Conservation (phyloP, 495 filamentous ascomycete genomes). For the Penicillium macrosclerotiorum region DNA sequence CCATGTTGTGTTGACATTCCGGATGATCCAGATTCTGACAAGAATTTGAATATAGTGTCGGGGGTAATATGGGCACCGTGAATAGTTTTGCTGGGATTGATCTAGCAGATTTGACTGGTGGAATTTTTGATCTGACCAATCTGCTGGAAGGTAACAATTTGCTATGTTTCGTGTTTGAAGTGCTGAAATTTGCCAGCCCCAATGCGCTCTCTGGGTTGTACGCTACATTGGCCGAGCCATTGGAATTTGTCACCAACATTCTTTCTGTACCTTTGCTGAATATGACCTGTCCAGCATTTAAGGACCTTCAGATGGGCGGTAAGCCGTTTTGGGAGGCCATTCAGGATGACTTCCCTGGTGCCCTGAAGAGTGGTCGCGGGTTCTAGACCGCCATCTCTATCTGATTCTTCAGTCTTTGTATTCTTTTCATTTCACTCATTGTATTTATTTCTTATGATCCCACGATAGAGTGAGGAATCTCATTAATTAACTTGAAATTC, state of each 20-base stretch:
- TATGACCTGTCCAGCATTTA: slow-evolving; percentile 36
- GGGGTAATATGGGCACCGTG: slow-evolving; percentile 55
- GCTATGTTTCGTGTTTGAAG: slow-evolving; percentile 46
- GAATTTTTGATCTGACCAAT: slow-evolving; percentile 41
- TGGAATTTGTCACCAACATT: slow-evolving; percentile 28
- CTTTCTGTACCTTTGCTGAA: slow-evolving; percentile 27
- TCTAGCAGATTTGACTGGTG: slow-evolving; percentile 46
- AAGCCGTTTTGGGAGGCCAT: slow-evolving; percentile 32
- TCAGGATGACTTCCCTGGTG: slow-evolving; percentile 34
- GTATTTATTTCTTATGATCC: too few relatives aligned
- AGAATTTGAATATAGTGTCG: slow-evolving; percentile 33
- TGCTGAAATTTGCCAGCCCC: slow-evolving; percentile 40
- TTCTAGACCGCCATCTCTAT: too few relatives aligned
- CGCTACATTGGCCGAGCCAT: slow-evolving; percentile 30
- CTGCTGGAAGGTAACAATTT: slow-evolving; percentile 47
- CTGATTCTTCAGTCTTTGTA: too few relatives aligned
- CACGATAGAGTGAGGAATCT: too few relatives aligned
- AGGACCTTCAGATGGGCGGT: slow-evolving; percentile 35
- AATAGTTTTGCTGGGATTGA: slow-evolving; percentile 58
- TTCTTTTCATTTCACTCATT: too few relatives aligned
- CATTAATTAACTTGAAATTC: too few relatives aligned
- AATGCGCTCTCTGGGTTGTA: slow-evolving; percentile 38
- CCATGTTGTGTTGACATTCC: slow-evolving; percentile 7
- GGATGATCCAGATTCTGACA: not conserved
- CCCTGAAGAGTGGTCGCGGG: slow-evolving; percentile 23